A percentile compares a stretch with the other conserved stretches of the same genome.
These are phyloP conservation scores for Wickerhamomyces sp. DNA, from an alignment of 1,139 yeast genomes.

Conservation along the genomic window DNA sequence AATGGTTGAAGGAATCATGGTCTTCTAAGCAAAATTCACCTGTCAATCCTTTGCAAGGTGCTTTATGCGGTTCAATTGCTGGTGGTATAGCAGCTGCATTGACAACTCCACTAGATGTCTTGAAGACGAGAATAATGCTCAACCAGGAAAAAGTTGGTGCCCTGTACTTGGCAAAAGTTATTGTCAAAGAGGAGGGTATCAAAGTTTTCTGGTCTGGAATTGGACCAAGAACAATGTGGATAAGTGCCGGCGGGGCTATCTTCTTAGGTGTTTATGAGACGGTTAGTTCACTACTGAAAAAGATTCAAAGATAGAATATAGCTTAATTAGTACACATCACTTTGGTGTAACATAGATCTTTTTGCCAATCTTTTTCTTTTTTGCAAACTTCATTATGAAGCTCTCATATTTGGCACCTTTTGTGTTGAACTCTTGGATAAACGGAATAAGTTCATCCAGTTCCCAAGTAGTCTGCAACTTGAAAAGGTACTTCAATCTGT, in stretches of 20 bases:
- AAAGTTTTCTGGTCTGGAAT: slow-evolving; percentile 72
- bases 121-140: slow-evolving; percentile 89
- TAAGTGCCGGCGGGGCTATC: slow-evolving; percentile 96
- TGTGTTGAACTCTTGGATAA: slow-evolving; percentile 50
- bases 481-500: slow-evolving; percentile 60
- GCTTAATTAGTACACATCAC: too few relatives aligned
- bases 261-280: slow-evolving; percentile 91
- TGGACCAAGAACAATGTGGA: slow-evolving; percentile 96
- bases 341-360: slow-evolving; percentile 31
- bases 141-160: slow-evolving; percentile 47
- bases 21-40: slow-evolving; percentile 31
- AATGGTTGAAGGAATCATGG: slow-evolving; percentile 63
- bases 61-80: slow-evolving; percentile 89
- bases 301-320: background rate
- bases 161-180: slow-evolving; percentile 36
- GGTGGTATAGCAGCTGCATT: slow-evolving; percentile 93
- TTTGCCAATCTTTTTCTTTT: slow-evolving; percentile 54
- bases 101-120: slow-evolving; percentile 90
- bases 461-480: slow-evolving; percentile 62
- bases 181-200: slow-evolving; percentile 62
- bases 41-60: slow-evolving; percentile 71
- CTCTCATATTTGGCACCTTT: slow-evolving; percentile 59
- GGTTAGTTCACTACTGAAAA: slow-evolving; percentile 35
- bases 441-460: slow-evolving; percentile 67
- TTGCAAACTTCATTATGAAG: slow-evolving; percentile 71